Percentiles rank a stretch among this genome's conserved stretches.
Conservation (phyloP, 192 early-diverging fungal genomes). For the Coemansia biformis region DNA sequence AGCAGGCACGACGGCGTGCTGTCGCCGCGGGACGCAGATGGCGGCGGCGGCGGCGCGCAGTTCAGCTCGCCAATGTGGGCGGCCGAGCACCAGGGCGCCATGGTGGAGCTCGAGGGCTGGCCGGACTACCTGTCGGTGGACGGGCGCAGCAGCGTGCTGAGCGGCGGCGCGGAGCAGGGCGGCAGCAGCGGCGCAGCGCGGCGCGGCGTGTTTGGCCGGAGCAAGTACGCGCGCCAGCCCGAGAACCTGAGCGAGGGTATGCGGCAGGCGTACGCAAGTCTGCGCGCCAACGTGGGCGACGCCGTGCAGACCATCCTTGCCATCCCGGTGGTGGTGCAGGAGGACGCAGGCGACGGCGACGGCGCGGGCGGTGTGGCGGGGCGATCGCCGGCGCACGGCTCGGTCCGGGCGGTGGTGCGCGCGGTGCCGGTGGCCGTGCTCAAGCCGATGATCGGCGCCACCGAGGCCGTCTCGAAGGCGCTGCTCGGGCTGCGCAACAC, state of each 20-base stretch:
- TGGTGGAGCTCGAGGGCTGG: slow-evolving; percentile 42
- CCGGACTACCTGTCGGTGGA: slow-evolving; percentile 43
- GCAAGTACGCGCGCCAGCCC: slow-evolving; percentile 85
- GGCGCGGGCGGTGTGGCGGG: slow-evolving; percentile 24
- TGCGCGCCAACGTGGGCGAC: slow-evolving; percentile 72
- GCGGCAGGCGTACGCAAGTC: slow-evolving; percentile 71
- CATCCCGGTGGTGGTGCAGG: slow-evolving; percentile 79
- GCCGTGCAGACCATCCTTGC: slow-evolving; percentile 87
- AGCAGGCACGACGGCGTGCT: slow-evolving; percentile 15
- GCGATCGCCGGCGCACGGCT: slow-evolving; percentile 53
- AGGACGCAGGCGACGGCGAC: slow-evolving; percentile 35
- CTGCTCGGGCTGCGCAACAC: slow-evolving; percentile 86
- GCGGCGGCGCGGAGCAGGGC: slow-evolving; percentile 6
- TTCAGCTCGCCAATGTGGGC: neutral
- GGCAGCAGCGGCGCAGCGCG: slow-evolving; percentile 10
- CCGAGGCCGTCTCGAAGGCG: slow-evolving; percentile 88
- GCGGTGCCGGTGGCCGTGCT: slow-evolving; percentile 83
- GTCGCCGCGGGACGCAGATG: slow-evolving; percentile 4
- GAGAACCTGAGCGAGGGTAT: slow-evolving; percentile 79
- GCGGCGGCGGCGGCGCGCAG: neutral
- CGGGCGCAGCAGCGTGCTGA: slow-evolving; percentile 16
- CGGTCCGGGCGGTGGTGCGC: slow-evolving; percentile 48
- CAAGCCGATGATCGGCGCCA: slow-evolving; percentile 92
- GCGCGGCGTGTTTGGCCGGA: slow-evolving; percentile 46
- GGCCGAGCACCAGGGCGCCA: slow-evolving; percentile 10